Conservation (phyloP, 139 green algal genomes). For the Dunaliella primolecta region DNA sequence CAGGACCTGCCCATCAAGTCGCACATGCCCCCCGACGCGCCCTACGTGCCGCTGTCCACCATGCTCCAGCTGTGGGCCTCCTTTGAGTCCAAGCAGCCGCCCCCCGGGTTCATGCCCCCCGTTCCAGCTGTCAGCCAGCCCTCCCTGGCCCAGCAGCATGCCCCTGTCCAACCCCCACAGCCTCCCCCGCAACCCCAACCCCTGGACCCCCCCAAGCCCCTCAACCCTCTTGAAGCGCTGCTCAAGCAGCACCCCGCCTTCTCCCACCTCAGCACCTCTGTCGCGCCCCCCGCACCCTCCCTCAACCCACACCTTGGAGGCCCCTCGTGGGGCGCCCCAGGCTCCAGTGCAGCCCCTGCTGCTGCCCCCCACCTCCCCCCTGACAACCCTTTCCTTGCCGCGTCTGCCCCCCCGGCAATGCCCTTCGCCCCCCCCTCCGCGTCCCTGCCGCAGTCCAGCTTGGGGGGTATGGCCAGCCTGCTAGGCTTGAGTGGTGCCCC, state of each 20-base stretch:
- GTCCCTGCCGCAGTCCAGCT: too few species aligned
- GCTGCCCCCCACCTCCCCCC: too few species aligned
- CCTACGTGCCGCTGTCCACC: constrained; percentile 48
- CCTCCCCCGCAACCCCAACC: neutral
- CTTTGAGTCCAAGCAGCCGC: constrained; percentile 18
- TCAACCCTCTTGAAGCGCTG: neutral
- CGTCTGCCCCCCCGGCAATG: neutral
- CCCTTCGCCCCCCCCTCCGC: too few species aligned
- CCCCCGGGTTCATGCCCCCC: constrained; percentile 15
- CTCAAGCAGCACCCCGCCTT: constrained; percentile 21
- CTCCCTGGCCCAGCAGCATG: neutral
- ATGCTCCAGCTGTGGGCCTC: constrained; percentile 55
- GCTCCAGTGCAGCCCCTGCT: neutral
- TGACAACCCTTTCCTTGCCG: too few species aligned
- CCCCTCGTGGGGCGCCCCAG: constrained; percentile 27
- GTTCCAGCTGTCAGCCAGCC: neutral
- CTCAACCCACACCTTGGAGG: too few species aligned
- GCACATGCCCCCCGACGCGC: constrained; percentile 10
- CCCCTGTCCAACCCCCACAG: too few species aligned
- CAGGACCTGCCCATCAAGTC: constrained; percentile 23
- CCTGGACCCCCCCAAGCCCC: neutral
- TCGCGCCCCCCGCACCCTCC: too few species aligned
- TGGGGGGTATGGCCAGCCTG: too few species aligned
- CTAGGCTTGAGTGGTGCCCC: too few species aligned
- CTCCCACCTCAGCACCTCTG: too few species aligned